phyloP scores from a whole-genome alignment of 2,329 filamentous ascomycete genomes.

The Calonectria honghensis region DNA sequence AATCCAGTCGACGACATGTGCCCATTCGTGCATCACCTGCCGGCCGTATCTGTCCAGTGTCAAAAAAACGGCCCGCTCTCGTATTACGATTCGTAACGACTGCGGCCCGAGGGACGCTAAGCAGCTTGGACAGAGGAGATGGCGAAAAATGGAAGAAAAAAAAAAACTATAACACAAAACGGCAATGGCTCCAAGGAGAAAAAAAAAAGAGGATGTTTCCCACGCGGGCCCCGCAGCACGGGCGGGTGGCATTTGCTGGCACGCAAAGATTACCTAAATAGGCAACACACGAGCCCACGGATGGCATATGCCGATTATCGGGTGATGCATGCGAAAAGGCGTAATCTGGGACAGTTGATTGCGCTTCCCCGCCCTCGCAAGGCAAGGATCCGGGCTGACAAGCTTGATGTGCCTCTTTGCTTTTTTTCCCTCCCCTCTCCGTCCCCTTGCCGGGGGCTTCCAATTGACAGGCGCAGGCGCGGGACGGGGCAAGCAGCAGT shows the following conservation, averaged over 20 bases:
- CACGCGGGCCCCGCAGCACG: background rate
- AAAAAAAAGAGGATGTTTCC: background rate
- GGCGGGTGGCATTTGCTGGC: constrained; percentile 26
- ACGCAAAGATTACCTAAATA: constrained; percentile 39
- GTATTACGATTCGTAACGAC: constrained; percentile 4
- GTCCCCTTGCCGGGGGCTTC: background rate
- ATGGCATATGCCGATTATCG: constrained; percentile 24
- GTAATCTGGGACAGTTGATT: constrained; percentile 13
- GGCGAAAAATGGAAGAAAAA: background rate
- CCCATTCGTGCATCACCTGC: constrained; percentile 10
- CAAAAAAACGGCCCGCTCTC: constrained; percentile 16
- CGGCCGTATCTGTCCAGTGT: background rate
- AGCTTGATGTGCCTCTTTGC: background rate
- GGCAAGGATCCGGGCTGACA: background rate
- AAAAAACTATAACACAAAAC: constrained; percentile 9
- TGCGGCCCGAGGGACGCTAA: constrained; percentile 18
- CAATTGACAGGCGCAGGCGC: background rate
- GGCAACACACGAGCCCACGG: constrained; percentile 21
- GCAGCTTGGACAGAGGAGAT: background rate
- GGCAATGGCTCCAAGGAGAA: background rate
- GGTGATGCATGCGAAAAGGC: constrained; percentile 23
- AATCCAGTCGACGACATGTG: constrained; percentile 26
- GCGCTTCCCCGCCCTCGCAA: constrained; percentile 17
- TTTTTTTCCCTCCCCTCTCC: background rate
- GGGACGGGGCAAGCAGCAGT: background rate